Conservation (phyloP, 495 filamentous ascomycete species). For the Daldinia decipiens region DNA sequence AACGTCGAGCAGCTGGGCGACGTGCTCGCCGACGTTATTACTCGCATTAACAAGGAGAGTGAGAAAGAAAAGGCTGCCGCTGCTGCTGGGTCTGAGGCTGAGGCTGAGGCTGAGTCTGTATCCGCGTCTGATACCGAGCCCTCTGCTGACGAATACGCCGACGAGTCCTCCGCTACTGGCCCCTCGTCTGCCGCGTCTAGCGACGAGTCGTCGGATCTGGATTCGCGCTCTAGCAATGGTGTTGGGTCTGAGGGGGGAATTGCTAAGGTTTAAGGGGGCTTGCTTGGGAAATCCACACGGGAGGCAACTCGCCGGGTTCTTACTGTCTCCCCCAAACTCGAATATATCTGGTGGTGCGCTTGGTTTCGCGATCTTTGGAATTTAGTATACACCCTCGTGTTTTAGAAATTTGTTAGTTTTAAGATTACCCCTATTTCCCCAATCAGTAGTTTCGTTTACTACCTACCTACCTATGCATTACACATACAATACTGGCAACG, state of each 20-base stretch:
- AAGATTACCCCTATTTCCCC: background rate
- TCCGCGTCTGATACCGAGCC: constrained; percentile 1
- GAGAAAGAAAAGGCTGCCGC: constrained; percentile 5
- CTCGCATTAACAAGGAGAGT: constrained; percentile 42
- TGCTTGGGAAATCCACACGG: background rate
- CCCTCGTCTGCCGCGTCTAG: constrained; percentile 10
- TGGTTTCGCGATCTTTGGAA: background rate
- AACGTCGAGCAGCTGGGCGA: constrained; percentile 56
- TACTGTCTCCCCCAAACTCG: no score
- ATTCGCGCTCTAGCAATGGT: constrained; percentile 32
- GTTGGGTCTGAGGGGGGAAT: constrained; percentile 4
- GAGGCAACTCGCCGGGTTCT: no score
- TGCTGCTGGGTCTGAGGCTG: background rate
- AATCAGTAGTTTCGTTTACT: background rate
- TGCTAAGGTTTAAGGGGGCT: constrained; percentile 6
- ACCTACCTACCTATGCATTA: no score
- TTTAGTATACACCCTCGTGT: background rate
- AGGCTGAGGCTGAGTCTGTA: background rate
- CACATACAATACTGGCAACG: background rate
- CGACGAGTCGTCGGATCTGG: constrained; percentile 30
- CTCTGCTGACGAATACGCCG: constrained; percentile 1
- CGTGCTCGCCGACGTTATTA: constrained; percentile 44
- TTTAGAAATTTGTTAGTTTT: background rate
- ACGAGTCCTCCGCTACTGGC: constrained; percentile 13
- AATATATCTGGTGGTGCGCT: background rate